phyloP scores from a whole-genome alignment of 2,329 filamentous ascomycete species.

The Chaetomium sp. region DNA sequence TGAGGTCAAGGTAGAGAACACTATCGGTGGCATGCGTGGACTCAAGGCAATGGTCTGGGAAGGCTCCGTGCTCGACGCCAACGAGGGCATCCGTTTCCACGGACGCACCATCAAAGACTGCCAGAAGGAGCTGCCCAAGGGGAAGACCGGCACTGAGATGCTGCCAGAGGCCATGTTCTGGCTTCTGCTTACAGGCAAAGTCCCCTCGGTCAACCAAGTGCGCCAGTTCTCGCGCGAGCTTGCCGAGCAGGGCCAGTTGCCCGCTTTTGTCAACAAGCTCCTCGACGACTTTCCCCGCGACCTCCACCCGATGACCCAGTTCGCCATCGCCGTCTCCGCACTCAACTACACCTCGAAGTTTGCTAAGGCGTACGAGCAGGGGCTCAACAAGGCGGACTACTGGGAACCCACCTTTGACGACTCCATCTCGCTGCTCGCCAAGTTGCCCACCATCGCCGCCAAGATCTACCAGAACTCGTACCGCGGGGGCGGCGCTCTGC shows the following conservation, averaged over 20 bases:
- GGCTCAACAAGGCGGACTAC: slow-evolving; percentile 92
- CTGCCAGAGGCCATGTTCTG: slow-evolving; percentile 99
- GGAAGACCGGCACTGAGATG: slow-evolving; percentile 89
- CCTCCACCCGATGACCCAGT: slow-evolving; percentile 97
- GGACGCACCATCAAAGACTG: slow-evolving; percentile 98
- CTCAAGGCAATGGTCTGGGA: slow-evolving; percentile 99
- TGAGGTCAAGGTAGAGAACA: slow-evolving; percentile 89
- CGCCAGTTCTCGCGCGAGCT: slow-evolving; percentile 78
- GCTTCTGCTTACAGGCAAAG: slow-evolving; percentile 88
- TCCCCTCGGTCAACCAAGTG: slow-evolving; percentile 76
- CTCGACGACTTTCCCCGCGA: slow-evolving; percentile 83
- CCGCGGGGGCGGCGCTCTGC: slow-evolving; percentile 65
- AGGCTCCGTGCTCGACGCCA: slow-evolving; percentile 89
- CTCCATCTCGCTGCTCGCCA: slow-evolving; percentile 85
- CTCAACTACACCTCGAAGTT: slow-evolving; percentile 93
- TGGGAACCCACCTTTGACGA: slow-evolving; percentile 99
- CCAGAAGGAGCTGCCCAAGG: slow-evolving; percentile 88
- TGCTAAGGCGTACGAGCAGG: slow-evolving; percentile 84
- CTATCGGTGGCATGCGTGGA: slow-evolving; percentile 92
- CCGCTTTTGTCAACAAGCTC: slow-evolving; percentile 77
- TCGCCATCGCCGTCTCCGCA: slow-evolving; percentile 90
- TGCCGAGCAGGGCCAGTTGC: slow-evolving; percentile 77
- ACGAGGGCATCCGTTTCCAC: slow-evolving; percentile 97
- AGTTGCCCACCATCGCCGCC: slow-evolving; percentile 92
- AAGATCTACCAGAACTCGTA: slow-evolving; percentile 96